phyloP scores from a whole-genome alignment of 371 early-diverging fungal genomes.

The Mortierella sp. region DNA sequence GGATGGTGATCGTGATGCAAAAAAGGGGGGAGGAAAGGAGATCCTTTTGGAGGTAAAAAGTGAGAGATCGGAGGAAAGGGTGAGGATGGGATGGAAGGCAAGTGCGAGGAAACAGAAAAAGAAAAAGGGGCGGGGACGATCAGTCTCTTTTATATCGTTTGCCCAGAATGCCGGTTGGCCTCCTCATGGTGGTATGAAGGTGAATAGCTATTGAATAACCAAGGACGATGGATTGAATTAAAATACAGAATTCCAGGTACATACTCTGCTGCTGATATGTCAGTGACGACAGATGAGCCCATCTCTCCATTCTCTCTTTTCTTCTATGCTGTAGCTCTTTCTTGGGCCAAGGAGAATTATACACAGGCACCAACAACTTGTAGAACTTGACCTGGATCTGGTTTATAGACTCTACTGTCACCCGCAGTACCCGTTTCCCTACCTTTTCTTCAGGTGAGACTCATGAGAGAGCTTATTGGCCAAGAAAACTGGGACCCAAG shows the following conservation, averaged over 20 bases:
- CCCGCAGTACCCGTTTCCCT: too few relatives aligned
- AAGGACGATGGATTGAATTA: not conserved
- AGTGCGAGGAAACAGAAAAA: not conserved
- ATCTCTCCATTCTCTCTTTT: not conserved
- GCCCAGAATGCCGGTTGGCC: too few relatives aligned
- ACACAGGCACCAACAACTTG: not conserved
- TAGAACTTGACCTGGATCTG: too few relatives aligned
- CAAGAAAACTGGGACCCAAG: not conserved
- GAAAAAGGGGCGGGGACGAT: not conserved
- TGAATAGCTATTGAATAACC: not conserved
- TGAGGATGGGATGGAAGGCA: not conserved
- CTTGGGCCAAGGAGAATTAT: not conserved
- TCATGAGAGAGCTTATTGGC: not conserved
- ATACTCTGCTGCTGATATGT: not conserved
- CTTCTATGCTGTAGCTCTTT: not conserved
- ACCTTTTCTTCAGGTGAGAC: too few relatives aligned
- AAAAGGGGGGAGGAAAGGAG: not conserved
- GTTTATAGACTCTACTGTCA: too few relatives aligned
- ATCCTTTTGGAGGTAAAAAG: not conserved
- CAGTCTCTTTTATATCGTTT: not conserved
- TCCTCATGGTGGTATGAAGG: not conserved
- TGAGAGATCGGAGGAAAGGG: not conserved
- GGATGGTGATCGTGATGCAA: not conserved
- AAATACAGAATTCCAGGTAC: too few relatives aligned
- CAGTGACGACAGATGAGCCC: slow-evolving; percentile 11